A percentile compares a stretch with the other conserved stretches of the same genome.
phyloP scores from a whole-genome alignment of 2,329 filamentous ascomycete genomes.

The Botryotinia convoluta region DNA sequence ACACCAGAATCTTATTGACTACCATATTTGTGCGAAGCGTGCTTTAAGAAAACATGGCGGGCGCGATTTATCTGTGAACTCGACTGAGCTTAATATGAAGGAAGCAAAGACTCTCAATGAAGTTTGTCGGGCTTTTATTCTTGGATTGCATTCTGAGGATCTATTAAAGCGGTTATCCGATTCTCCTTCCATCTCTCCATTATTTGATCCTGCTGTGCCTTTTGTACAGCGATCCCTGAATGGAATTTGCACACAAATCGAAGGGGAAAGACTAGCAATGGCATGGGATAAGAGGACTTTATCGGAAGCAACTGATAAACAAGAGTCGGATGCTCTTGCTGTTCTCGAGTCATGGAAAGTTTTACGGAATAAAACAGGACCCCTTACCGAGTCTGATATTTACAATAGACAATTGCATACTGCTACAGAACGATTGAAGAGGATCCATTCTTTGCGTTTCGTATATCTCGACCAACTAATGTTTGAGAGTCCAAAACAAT shows the following conservation, averaged over 20 bases:
- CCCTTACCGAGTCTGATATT: conserved; percentile 44
- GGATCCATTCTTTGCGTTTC: conserved; percentile 52
- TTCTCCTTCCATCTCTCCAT: conserved; percentile 47
- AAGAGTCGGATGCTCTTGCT: conserved; percentile 41
- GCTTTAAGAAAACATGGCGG: conserved; percentile 34
- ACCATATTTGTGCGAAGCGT: conserved; percentile 36
- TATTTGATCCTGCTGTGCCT: conserved; percentile 35
- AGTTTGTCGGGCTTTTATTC: conserved; percentile 53
- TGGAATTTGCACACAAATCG: conserved; percentile 53
- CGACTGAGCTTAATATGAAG: conserved; percentile 28
- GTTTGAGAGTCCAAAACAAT: conserved; percentile 51
- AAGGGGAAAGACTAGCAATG: conserved; percentile 55
- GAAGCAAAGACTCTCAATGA: conserved; percentile 52
- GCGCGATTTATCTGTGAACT: conserved; percentile 31
- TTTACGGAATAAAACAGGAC: conserved; percentile 38
- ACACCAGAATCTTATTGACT: conserved; percentile 35
- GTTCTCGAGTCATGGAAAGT: conserved; percentile 48
- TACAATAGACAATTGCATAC: conserved; percentile 55
- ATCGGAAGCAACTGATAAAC: conserved; percentile 39
- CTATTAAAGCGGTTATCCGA: conserved; percentile 47
- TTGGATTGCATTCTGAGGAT: conserved; percentile 49
- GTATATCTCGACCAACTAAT: conserved; percentile 52
- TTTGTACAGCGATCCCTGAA: conserved; percentile 46
- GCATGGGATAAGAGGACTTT: conserved; percentile 44
- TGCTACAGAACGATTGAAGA: conserved; percentile 49